Conservation (phyloP, 2,329 filamentous ascomycete genomes). For the Aspergillus fumigatiaffinis region DNA sequence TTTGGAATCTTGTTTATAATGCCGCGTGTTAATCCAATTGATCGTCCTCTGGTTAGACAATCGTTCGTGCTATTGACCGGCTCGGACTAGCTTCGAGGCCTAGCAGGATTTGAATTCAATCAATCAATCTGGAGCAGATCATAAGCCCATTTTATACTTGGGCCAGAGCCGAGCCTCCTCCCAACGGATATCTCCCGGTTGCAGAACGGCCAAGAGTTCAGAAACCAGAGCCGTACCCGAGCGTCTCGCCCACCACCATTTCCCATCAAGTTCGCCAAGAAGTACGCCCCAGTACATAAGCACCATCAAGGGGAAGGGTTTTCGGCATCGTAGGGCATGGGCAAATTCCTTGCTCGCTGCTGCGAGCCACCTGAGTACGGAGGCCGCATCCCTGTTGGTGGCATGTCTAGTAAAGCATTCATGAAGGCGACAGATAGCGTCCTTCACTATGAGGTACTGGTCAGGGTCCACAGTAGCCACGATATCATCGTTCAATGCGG, state of each 20-base stretch:
- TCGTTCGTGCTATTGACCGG: background rate
- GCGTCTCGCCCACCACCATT: slow-evolving; percentile 33
- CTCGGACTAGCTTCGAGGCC: background rate
- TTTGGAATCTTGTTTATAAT: background rate
- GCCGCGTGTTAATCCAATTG: background rate
- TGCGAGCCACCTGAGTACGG: slow-evolving; percentile 33
- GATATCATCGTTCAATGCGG: slow-evolving; percentile 25
- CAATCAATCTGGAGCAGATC: slow-evolving; percentile 2
- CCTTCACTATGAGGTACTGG: slow-evolving; percentile 28
- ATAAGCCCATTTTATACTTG: slow-evolving; percentile 25
- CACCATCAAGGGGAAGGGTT: slow-evolving; percentile 29
- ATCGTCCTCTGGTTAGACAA: background rate
- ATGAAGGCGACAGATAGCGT: slow-evolving; percentile 25
- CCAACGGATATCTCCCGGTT: slow-evolving; percentile 20
- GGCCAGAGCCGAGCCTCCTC: slow-evolving; percentile 28
- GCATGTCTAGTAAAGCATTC: slow-evolving; percentile 26
- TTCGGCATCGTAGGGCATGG: slow-evolving; percentile 24
- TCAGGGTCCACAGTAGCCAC: slow-evolving; percentile 21
- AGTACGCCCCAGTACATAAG: slow-evolving; percentile 36
- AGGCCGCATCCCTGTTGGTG: slow-evolving; percentile 22
- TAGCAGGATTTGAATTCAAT: background rate
- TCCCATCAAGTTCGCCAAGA: slow-evolving; percentile 27
- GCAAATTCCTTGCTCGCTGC: slow-evolving; percentile 31
- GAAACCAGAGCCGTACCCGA: slow-evolving; percentile 28
- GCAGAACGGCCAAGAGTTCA: slow-evolving; percentile 23